Evolutionary conservation across 2,329 filamentous ascomycete species (phyloP), one percentile per base, ranked within the genome.

Genomic region (Trichoderma endophyticum): DNA sequence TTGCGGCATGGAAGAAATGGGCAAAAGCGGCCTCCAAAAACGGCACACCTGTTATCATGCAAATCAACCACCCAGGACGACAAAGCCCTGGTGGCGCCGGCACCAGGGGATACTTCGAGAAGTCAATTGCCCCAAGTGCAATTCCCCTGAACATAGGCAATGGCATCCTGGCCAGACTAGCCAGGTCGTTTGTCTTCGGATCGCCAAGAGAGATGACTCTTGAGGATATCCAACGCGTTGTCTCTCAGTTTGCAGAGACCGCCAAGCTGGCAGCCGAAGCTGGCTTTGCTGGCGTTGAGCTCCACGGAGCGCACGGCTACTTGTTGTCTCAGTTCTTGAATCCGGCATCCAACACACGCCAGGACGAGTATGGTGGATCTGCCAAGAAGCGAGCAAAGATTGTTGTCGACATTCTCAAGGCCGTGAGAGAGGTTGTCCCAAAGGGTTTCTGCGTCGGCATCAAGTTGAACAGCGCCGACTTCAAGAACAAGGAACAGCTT

Each of bases 381-480:
- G 78, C 87, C 3, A 78, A 78, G 56, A 86, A 85, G 39, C 80
- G 88, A 3, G 83, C 84, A 48, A 82, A 84, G 34, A 80, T 90
- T 32, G 81, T 88, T 1, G 79, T 85, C 1, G 87, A 90, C 51
- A 81, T 89, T 59, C 81, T 86, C 18, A 78, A 81, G 51, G 83
- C 82, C 0, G 79, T 86, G 3, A 80, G 83, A 1, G 80, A 75
- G 3, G 82, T 73, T 2, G 82, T 83, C 3, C 80, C 79, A 3
- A 72, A 74, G 7, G 75, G 60, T 0, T 88, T 89, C 73, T 84
- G 84, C 48, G 81, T 90, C 9, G 86, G 84, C 3, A 80, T 88
- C 71, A 88, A 89, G 79, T 76, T 89, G 62, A 89, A 89, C 78
- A 86, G 84, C 36, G 87, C 86, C 0, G 88, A 91, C 74, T 86